Percentiles rank a stretch among this genome's conserved stretches.
These are phyloP conservation scores for Euphorbia lathyris DNA, from an alignment of 345 rosid species.

Conservation along the genomic window DNA sequence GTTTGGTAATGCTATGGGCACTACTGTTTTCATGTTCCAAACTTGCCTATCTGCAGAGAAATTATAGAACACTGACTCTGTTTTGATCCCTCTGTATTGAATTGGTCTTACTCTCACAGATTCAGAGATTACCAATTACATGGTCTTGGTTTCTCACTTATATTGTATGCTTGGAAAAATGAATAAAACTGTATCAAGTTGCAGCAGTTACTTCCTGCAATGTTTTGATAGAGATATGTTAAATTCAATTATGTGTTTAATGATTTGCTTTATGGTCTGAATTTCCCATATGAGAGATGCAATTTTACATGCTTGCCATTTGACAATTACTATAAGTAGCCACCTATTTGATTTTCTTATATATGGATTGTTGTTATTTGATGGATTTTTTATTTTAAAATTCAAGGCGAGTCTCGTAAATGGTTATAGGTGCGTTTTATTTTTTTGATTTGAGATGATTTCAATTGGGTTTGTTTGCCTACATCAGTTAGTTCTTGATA, in stretches of 20 bases:
- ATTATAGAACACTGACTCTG: constrained; percentile 36
- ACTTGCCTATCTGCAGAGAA: constrained; percentile 50
- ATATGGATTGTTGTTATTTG: not conserved
- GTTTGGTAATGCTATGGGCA: constrained; percentile 67
- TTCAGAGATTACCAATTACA: constrained; percentile 52
- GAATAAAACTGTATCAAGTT: constrained; percentile 38
- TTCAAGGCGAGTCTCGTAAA: not conserved
- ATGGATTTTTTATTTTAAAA: not conserved
- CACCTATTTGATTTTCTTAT: no score
- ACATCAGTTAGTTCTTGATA: not conserved
- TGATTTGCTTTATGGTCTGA: constrained; percentile 6
- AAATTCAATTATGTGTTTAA: no score
- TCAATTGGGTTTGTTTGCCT: not conserved
- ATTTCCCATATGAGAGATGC: constrained; percentile 20
- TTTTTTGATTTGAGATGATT: not conserved
- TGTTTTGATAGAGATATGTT: constrained; percentile 24
- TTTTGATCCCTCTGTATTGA: constrained; percentile 38
- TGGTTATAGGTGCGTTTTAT: not conserved
- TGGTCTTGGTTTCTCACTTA: constrained; percentile 66
- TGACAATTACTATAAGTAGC: no score
- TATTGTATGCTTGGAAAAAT: constrained; percentile 66
- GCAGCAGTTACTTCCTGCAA: constrained; percentile 9
- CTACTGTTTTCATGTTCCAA: constrained; percentile 91
- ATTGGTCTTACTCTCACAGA: constrained; percentile 44
- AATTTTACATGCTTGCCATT: not conserved